A percentile compares a stretch with the other conserved stretches of the same genome.
phyloP scores from a whole-genome alignment of 306 rosid species.

The Medicago ruthenica region DNA sequence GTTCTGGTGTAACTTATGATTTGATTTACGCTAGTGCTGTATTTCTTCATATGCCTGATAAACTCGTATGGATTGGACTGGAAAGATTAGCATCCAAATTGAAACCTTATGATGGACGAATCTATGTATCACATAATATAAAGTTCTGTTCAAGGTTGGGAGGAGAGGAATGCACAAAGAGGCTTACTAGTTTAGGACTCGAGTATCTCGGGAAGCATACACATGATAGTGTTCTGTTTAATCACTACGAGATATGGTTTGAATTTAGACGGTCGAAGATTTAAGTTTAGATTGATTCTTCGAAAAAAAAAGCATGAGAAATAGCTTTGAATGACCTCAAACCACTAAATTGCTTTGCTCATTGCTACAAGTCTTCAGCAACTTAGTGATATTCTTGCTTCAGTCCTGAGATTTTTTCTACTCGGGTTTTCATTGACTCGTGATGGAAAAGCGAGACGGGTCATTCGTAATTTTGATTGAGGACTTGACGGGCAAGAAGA shows the following conservation, averaged over 20 bases:
- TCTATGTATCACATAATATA: conserved; percentile 83
- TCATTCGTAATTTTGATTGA: conserved; percentile 36
- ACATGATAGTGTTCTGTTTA: conserved; percentile 89
- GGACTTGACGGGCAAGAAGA: conserved; percentile 26
- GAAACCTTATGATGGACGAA: conserved; percentile 77
- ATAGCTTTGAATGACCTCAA: conserved; percentile 33
- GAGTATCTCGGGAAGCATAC: conserved; percentile 79
- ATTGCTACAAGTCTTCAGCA: conserved; percentile 15
- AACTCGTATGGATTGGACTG: conserved; percentile 84
- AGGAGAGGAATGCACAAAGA: conserved; percentile 81
- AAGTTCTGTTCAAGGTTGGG: conserved; percentile 87
- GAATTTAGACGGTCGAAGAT: conserved; percentile 67
- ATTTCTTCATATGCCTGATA: conserved; percentile 91
- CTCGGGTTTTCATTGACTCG: conserved; percentile 34
- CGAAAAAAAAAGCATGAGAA: conserved; percentile 17
- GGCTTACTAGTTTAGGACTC: conserved; percentile 73
- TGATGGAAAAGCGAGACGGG: conserved; percentile 30
- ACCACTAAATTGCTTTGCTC: conserved; percentile 38
- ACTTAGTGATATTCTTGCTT: conserved; percentile 35
- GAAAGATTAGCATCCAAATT: conserved; percentile 72
- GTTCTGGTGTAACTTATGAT: conserved; percentile 58
- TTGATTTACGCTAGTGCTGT: conserved; percentile 95
- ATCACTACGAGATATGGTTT: conserved; percentile 94
- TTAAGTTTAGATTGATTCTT: conserved; percentile 35
- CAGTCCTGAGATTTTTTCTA: conserved; percentile 23